Conservation (phyloP, 192 early-diverging fungal species). For the Coemansia sp. region DNA sequence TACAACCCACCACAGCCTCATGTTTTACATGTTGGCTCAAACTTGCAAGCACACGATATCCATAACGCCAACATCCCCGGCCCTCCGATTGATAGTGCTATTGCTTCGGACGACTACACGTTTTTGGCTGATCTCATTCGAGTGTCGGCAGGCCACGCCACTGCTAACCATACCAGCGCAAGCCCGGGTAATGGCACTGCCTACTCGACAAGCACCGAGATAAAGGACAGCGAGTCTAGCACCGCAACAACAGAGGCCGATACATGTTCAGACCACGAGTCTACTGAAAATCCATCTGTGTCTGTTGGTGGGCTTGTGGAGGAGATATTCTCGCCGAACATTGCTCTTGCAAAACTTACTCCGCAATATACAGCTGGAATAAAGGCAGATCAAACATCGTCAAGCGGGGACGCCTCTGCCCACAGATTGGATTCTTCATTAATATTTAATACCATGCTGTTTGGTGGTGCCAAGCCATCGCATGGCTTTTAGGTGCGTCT, state of each 20-base stretch:
- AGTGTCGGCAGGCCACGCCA: constrained; percentile 3
- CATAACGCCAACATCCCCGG: background rate
- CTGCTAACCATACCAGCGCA: background rate
- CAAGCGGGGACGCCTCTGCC: background rate
- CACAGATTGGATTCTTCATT: background rate
- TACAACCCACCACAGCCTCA: background rate
- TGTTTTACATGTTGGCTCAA: background rate
- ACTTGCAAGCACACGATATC: background rate
- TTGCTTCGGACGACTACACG: constrained; percentile 14
- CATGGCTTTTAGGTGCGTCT: background rate
- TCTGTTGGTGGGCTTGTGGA: background rate
- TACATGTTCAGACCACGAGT: background rate
- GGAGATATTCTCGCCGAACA: background rate
- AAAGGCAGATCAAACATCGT: background rate
- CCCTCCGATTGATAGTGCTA: constrained; percentile 3
- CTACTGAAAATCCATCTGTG: background rate
- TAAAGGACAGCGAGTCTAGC: background rate
- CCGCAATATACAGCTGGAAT: background rate
- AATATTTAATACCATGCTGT: background rate
- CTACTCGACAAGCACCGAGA: background rate
- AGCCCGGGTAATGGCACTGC: background rate
- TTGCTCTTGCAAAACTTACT: background rate
- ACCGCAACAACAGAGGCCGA: background rate
- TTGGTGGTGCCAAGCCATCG: background rate
- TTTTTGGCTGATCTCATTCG: constrained; percentile 36